Conservation (phyloP, 2,329 filamentous ascomycete species). For the Beauveria varroae region DNA sequence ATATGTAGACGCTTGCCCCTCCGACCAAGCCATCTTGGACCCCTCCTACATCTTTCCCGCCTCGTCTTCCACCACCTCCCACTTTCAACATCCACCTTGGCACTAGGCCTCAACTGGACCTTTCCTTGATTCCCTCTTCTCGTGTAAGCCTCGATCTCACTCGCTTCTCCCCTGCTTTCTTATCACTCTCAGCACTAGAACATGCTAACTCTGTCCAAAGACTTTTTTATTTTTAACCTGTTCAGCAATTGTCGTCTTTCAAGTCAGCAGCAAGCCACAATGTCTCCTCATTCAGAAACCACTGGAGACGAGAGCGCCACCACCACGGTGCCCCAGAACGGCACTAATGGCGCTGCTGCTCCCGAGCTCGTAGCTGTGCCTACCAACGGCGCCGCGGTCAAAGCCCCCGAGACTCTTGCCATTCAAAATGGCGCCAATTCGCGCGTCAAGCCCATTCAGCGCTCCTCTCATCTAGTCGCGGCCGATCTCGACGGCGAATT, state of each 20-base stretch:
- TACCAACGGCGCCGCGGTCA: background rate
- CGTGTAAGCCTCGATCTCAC: background rate
- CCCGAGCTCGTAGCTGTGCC: background rate
- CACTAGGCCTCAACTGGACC: background rate
- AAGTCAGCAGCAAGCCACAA: background rate
- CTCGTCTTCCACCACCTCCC: background rate
- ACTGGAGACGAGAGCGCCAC: constrained; percentile 5
- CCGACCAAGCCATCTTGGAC: background rate
- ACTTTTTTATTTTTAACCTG: background rate
- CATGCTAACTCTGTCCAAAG: background rate
- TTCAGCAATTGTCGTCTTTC: background rate
- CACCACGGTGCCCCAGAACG: background rate
- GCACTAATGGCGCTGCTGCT: constrained; percentile 3
- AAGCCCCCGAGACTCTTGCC: background rate
- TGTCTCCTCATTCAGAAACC: constrained; percentile 10
- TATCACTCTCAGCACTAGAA: background rate
- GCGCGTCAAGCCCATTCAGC: background rate
- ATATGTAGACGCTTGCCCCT: constrained; percentile 10
- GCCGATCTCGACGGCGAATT: constrained; percentile 57
- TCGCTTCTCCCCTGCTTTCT: background rate
- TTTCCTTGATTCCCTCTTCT: background rate
- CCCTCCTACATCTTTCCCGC: background rate
- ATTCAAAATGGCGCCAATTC: background rate
- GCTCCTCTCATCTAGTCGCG: constrained; percentile 34
- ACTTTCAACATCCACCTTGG: background rate